Conservation (phyloP, 1,284 basidiomycete species). For the Trichosporon coremiiforme region DNA sequence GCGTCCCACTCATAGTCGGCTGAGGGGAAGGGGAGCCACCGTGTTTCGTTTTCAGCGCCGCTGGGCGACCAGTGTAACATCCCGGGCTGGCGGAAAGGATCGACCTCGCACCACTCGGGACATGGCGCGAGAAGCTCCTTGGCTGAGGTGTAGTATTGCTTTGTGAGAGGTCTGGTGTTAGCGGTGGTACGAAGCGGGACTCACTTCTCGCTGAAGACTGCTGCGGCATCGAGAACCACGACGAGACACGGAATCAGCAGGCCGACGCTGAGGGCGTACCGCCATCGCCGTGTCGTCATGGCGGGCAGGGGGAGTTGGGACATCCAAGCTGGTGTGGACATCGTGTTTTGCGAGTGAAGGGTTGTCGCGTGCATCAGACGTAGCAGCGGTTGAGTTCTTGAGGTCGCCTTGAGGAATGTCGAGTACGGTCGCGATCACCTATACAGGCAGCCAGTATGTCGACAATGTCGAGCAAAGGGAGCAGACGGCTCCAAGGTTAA, state of each 20-base stretch:
- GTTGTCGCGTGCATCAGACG: too few species aligned
- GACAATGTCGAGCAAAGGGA: too few species aligned
- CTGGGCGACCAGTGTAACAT: slow-evolving; percentile 34
- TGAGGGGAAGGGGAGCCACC: slow-evolving; percentile 35
- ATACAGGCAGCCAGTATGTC: too few species aligned
- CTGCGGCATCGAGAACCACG: background rate
- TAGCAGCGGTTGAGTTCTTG: too few species aligned
- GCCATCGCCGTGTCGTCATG: background rate
- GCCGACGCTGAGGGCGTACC: background rate
- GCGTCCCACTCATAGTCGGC: slow-evolving; percentile 1
- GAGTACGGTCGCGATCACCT: too few species aligned
- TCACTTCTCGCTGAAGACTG: slow-evolving; percentile 5
- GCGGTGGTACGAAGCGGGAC: background rate
- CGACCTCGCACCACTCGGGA: slow-evolving; percentile 20
- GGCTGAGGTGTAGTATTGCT: slow-evolving; percentile 1
- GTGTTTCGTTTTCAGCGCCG: slow-evolving; percentile 31
- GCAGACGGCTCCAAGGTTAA: too few species aligned
- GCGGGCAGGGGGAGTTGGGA: background rate
- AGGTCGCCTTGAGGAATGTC: too few species aligned
- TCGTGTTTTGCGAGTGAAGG: background rate
- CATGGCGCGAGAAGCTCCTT: background rate
- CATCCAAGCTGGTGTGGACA: background rate
- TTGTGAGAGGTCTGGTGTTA: background rate
- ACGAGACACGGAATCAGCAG: background rate
- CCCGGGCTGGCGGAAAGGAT: slow-evolving; percentile 34